A percentile compares a stretch with the other conserved stretches of the same genome.
phyloP scores from a whole-genome alignment of 345 rosid species.

The Euphorbia pulcherrima region DNA sequence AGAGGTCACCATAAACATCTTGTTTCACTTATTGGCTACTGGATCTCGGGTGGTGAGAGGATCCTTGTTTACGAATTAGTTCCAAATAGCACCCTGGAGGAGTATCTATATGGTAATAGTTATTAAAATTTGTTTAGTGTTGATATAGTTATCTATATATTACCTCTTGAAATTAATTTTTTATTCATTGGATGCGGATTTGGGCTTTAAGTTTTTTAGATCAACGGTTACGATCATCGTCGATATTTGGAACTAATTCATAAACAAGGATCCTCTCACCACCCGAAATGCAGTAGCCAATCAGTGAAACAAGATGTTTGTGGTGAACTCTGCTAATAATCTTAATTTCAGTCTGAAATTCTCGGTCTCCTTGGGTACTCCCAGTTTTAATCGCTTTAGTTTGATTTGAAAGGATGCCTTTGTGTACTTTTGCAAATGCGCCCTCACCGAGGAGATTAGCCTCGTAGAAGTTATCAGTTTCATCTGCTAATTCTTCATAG shows the following conservation, averaged over 20 bases:
- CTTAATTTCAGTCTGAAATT: constrained; percentile 27
- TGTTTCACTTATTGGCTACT: constrained; percentile 31
- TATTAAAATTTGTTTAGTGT: too few relatives aligned
- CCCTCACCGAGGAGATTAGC: constrained; percentile 32
- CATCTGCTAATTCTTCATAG: constrained; percentile 24
- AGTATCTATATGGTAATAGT: too few relatives aligned
- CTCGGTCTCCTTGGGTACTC: constrained; percentile 30
- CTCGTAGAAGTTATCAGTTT: constrained; percentile 23
- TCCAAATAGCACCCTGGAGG: too few relatives aligned
- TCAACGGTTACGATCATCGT: constrained; percentile 18
- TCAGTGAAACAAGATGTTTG: constrained; percentile 31
- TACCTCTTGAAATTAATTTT: too few relatives aligned
- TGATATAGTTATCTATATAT: too few relatives aligned
- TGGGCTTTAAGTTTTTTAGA: neutral
- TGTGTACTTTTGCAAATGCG: constrained; percentile 29
- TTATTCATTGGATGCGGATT: too few relatives aligned
- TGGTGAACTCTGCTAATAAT: constrained; percentile 30
- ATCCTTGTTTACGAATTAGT: constrained; percentile 31
- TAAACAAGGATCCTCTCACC: constrained; percentile 28
- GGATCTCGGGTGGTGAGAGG: constrained; percentile 27
- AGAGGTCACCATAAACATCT: constrained; percentile 30
- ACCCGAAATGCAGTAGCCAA: constrained; percentile 31
- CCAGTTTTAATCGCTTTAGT: constrained; percentile 25
- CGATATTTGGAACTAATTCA: constrained; percentile 27
- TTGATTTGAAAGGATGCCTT: constrained; percentile 26